phyloP scores from a whole-genome alignment of 179 eudicot species.

The Carnegiea gigantea region DNA sequence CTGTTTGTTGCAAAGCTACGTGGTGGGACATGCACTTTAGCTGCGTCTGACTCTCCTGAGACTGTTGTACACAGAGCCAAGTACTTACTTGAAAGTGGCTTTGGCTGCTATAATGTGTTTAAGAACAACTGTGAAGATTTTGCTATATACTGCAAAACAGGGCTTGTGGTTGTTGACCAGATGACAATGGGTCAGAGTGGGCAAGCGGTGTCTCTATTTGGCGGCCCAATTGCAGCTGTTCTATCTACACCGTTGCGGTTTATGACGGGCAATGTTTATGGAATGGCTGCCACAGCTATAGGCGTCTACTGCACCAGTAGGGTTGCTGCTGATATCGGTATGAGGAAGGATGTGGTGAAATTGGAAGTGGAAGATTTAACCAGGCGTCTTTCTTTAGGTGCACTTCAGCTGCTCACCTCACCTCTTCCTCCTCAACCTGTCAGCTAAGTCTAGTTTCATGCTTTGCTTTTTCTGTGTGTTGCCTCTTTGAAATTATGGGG shows the following conservation, averaged over 20 bases:
- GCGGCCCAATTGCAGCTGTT: constrained; percentile 71
- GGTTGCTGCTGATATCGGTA: constrained; percentile 71
- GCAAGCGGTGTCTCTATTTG: constrained; percentile 58
- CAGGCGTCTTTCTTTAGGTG: constrained; percentile 44
- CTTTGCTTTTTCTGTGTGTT: not conserved
- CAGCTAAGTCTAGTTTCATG: constrained; percentile 22
- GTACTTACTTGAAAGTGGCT: constrained; percentile 55
- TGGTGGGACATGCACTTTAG: constrained; percentile 76
- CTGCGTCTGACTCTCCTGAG: constrained; percentile 47
- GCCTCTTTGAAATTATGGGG: too few relatives aligned
- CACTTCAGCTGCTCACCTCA: constrained; percentile 34
- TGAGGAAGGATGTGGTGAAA: constrained; percentile 72
- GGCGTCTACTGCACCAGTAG: constrained; percentile 67
- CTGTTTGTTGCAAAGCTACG: constrained; percentile 66
- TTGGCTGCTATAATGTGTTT: constrained; percentile 63
- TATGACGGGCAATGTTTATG: constrained; percentile 51
- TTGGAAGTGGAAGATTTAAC: constrained; percentile 57
- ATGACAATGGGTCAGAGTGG: constrained; percentile 65
- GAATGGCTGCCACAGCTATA: constrained; percentile 63
- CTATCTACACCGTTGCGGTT: constrained; percentile 53
- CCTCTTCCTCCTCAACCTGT: constrained; percentile 18
- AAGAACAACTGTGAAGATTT: constrained; percentile 81
- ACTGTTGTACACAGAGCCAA: constrained; percentile 56
- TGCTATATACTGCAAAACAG: constrained; percentile 74
- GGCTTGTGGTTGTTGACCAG: constrained; percentile 49